Percentiles rank a stretch among this genome's conserved stretches.
Conservation (phyloP, 495 filamentous ascomycete species). For the Schizothecium vesticola region DNA sequence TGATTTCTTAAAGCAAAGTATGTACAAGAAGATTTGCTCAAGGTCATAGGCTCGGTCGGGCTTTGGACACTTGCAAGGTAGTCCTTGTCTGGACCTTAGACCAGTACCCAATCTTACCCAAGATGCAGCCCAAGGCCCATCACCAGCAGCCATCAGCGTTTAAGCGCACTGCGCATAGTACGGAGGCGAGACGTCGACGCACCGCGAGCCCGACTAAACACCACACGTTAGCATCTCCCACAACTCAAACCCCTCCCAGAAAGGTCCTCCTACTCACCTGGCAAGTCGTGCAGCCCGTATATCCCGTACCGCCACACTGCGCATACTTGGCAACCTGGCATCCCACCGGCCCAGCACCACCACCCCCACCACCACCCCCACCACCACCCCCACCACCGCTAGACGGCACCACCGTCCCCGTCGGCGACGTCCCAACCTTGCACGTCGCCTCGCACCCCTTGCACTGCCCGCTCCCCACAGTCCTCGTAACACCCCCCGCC, state of each 20-base stretch:
- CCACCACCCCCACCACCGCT: constrained; percentile 12
- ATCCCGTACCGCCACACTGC: constrained; percentile 45
- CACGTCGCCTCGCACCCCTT: constrained; percentile 38
- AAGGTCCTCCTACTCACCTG: constrained; percentile 30
- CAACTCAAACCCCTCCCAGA: too few species aligned
- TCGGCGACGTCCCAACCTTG: constrained; percentile 27
- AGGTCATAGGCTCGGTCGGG: not conserved
- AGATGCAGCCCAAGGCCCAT: not conserved
- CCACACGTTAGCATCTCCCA: not conserved
- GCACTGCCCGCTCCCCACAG: constrained; percentile 30
- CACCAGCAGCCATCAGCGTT: not conserved
- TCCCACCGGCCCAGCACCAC: constrained; percentile 19
- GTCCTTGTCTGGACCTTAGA: not conserved
- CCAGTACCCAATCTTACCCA: not conserved
- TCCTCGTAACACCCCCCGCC: constrained; percentile 33
- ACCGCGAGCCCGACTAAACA: not conserved
- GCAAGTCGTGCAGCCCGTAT: constrained; percentile 39
- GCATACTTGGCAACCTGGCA: constrained; percentile 35
- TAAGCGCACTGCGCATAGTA: not conserved
- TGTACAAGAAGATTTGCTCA: not conserved
- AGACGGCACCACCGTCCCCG: constrained; percentile 16
- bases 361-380: constrained; percentile 14
- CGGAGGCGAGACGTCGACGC: not conserved
- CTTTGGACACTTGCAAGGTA: not conserved
- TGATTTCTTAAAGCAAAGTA: not conserved